Evolutionary conservation across 192 early-diverging fungal genomes (phyloP), one percentile per base, ranked within the genome.

Genomic region (Backusella liffmaniae): DNA sequence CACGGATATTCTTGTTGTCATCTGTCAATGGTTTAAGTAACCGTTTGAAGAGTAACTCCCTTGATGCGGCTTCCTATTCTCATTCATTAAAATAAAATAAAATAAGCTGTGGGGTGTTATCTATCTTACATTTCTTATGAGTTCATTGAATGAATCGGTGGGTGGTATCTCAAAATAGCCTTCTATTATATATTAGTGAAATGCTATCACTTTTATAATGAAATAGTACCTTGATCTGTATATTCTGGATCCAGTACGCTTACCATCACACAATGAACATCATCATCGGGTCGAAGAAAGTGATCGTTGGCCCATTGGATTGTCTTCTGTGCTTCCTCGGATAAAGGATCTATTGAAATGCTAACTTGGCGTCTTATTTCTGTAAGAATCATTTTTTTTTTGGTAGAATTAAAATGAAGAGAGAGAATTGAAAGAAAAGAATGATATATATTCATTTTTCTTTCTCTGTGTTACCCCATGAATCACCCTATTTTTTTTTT

Each of bases 251-350:
- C 72, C 10, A 73, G 3, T 1, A 65, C 72, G 2, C 35, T 62
- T 7, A 73, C 72, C 72, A 73, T 73, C 21, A 73, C 23, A 21
- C 36, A 21, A 42, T 62, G 37, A 2, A 73, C 37, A 12, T 39
- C 36, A 39, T 77, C 73, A 29, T 75, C 39, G 10, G 78, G 62
- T 30, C 65, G 39, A 21, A 86, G 26, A 7, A 86, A 77, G 72
- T 86, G 82, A 2, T 79, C 78, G 18, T 80, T 75, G 21, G 76
- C 71, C 85, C 85, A 86, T 37, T 79, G 66, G 21, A 84, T 59
- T 30, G 81, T 82, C 23, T 86, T 70, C 9, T 32, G 6, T 26
- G 83, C 79, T 46, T 86, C 85, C 26, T 70, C 46, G 1, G 85
- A 69, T 26, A 65, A 72, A 39, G 85, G 78, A 68, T 85, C 81